Conservation (phyloP, 176 grass and related monocot genomes). For the Oryza officinalis region DNA sequence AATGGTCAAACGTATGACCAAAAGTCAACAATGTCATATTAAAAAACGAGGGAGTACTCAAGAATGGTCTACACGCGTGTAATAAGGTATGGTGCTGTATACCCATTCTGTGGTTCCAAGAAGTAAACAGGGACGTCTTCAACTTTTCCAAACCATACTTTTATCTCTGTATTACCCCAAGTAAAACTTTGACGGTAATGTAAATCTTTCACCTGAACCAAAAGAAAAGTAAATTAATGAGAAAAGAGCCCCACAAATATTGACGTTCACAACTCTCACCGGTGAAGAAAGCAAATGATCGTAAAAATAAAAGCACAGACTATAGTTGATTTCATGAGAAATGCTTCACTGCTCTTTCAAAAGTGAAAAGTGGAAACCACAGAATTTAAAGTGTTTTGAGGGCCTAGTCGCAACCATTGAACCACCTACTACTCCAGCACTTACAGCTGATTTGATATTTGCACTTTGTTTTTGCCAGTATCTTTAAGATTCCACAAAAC, state of each 20-base stretch:
- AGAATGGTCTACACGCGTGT: not conserved
- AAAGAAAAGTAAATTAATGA: conserved; percentile 31
- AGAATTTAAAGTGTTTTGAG: conserved; percentile 6
- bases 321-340: not conserved
- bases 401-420: not conserved
- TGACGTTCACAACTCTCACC: not conserved
- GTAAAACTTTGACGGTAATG: conserved; percentile 63
- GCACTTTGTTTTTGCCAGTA: not conserved
- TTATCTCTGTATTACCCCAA: conserved; percentile 79
- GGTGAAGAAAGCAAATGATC: conserved; percentile 20
- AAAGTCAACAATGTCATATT: too few species aligned
- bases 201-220: conserved; percentile 76
- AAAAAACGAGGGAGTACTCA: too few species aligned
- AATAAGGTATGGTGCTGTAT: conserved; percentile 10
- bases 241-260: not conserved
- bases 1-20: too few species aligned
- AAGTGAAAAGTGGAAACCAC: not conserved
- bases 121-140: conserved; percentile 90
- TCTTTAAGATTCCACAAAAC: not conserved
- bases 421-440: not conserved
- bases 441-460: not conserved
- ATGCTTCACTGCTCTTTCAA: not conserved
- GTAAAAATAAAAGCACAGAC: not conserved
- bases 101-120: conserved; percentile 98
- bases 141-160: conserved; percentile 93